phyloP scores from a whole-genome alignment of 768 basidiomycete genomes.

The Trametes cubensis region DNA sequence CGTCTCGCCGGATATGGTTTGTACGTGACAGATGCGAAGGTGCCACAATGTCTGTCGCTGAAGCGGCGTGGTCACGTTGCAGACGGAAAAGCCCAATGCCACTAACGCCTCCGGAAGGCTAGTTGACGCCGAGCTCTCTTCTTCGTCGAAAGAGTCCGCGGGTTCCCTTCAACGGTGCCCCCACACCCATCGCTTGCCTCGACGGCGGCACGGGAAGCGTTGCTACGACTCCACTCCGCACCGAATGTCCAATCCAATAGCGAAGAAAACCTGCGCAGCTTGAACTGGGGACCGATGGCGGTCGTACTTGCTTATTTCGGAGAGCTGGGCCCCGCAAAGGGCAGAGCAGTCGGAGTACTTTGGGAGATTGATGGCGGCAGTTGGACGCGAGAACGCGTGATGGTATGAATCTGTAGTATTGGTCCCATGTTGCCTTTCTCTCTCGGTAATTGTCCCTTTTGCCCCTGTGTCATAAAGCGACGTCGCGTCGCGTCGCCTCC shows the following conservation, averaged over 20 bases:
- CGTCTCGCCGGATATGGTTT: background rate
- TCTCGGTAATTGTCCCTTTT: constrained; percentile 5
- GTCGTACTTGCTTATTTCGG: constrained; percentile 3
- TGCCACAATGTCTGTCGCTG: background rate
- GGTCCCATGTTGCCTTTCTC: constrained; percentile 16
- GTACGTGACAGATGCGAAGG: background rate
- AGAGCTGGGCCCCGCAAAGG: background rate
- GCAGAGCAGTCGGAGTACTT: constrained; percentile 3
- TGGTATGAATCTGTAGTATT: background rate
- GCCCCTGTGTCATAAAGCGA: constrained; percentile 5
- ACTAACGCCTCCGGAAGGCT: constrained; percentile 13
- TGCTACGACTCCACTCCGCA: background rate
- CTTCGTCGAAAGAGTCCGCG: constrained; percentile 4
- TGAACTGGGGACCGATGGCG: background rate
- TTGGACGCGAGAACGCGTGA: constrained; percentile 25
- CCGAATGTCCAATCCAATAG: background rate
- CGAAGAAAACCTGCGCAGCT: background rate
- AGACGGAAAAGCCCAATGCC: background rate
- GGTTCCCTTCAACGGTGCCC: background rate
- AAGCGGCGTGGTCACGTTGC: background rate
- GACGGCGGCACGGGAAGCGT: background rate
- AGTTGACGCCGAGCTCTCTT: constrained; percentile 9
- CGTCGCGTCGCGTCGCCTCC: constrained; percentile 2
- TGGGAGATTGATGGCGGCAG: constrained; percentile 13
- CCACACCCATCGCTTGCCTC: background rate